These are phyloP conservation scores for Middelhovenomyces tepae DNA, from an alignment of 805 yeast genomes.

Conservation along the genomic window DNA sequence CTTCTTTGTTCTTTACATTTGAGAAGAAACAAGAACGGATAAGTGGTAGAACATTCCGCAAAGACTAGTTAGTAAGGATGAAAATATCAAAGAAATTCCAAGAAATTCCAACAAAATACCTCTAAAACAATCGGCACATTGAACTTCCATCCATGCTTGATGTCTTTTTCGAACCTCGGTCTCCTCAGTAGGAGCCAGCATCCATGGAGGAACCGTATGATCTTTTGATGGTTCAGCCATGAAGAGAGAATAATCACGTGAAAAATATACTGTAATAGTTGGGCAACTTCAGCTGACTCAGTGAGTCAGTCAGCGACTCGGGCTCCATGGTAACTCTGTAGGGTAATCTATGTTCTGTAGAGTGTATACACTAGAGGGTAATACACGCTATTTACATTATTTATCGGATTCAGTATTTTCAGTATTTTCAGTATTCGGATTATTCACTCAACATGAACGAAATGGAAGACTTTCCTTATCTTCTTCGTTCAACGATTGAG, in stretches of 20 bases:
- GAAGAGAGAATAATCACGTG: too few species aligned
- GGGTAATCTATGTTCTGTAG: neutral
- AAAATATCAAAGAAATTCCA: neutral
- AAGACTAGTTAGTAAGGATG: constrained; percentile 13
- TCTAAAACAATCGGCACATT: constrained; percentile 19
- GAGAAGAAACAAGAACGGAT: constrained; percentile 29
- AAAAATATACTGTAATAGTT: too few species aligned
- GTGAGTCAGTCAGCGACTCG: constrained; percentile 1
- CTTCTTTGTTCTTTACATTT: constrained; percentile 29
- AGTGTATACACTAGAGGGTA: neutral
- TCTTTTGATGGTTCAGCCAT: neutral
- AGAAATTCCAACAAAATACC: neutral
- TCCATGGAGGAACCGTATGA: constrained; percentile 26
- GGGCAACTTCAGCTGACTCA: too few species aligned
- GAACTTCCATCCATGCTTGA: constrained; percentile 26
- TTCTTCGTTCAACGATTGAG: constrained; percentile 12
- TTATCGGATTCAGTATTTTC: neutral
- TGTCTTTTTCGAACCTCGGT: constrained; percentile 25
- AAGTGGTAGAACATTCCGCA: constrained; percentile 27
- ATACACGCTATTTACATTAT: neutral
- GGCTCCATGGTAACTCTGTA: neutral
- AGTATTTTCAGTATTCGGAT: neutral
- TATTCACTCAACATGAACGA: neutral
- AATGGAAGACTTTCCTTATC: constrained; percentile 1
- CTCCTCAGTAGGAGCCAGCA: constrained; percentile 31